A percentile compares a stretch with the other conserved stretches of the same genome.
Evolutionary conservation across 1,284 basidiomycete species (phyloP).

Genomic region (Pseudozyma sp.): DNA sequence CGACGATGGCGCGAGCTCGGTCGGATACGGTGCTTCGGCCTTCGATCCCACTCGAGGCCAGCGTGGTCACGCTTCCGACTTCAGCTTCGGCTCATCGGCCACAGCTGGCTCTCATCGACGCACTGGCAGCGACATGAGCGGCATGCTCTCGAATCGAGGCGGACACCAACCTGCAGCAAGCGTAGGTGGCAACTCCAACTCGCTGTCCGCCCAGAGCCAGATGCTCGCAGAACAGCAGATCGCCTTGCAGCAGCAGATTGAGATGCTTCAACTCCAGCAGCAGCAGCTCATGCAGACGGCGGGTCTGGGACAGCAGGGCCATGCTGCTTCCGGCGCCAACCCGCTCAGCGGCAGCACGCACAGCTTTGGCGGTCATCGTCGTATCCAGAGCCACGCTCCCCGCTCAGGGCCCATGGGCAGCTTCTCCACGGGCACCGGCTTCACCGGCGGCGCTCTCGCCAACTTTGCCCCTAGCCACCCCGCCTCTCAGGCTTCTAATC

Average conservation of each 20-base stretch:
- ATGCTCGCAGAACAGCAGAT: constrained; percentile 70
- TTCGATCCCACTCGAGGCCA: constrained; percentile 57
- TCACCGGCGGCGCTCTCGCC: constrained; percentile 23
- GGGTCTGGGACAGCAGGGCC: constrained; percentile 26
- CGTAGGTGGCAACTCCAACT: constrained; percentile 80
- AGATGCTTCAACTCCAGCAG: constrained; percentile 70
- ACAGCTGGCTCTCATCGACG: constrained; percentile 49
- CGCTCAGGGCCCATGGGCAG: constrained; percentile 76
- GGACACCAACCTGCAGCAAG: constrained; percentile 71
- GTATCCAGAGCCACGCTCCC: constrained; percentile 80
- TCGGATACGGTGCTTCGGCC: constrained; percentile 57
- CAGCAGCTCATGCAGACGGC: constrained; percentile 69
- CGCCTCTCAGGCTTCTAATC: constrained; percentile 17
- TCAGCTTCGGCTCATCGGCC: constrained; percentile 35
- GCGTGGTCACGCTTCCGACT: constrained; percentile 34
- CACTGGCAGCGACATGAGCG: constrained; percentile 59
- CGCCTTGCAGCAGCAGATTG: constrained; percentile 71
- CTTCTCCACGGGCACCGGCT: constrained; percentile 62
- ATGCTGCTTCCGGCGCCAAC: constrained; percentile 8
- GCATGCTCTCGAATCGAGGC: constrained; percentile 27
- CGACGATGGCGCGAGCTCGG: constrained; percentile 54
- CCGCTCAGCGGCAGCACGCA: constrained; percentile 26
- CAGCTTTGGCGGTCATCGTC: constrained; percentile 74
- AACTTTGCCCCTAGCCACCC: constrained; percentile 36
- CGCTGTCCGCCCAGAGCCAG: constrained; percentile 74